phyloP scores from a whole-genome alignment of 2,329 filamentous ascomycete species.

The Aspergillus niger region DNA sequence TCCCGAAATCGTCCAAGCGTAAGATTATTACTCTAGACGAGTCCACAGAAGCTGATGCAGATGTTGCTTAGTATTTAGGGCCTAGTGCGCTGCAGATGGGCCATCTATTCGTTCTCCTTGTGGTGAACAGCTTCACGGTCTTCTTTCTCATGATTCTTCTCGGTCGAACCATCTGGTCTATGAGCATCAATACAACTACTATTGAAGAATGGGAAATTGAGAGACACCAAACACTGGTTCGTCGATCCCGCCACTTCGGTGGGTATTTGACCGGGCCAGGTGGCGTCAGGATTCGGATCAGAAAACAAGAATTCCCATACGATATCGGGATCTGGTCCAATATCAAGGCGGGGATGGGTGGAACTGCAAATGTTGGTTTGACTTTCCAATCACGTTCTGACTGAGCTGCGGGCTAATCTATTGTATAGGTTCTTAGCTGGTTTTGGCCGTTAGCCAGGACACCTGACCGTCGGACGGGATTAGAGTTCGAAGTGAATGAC shows the following conservation, averaged over 20 bases:
- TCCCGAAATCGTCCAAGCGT: slow-evolving; percentile 60
- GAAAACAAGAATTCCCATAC: slow-evolving; percentile 65
- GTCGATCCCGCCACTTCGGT: slow-evolving; percentile 53
- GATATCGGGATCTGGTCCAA: slow-evolving; percentile 66
- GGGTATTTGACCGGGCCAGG: slow-evolving; percentile 62
- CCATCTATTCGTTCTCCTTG: slow-evolving; percentile 57
- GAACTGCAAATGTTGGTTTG: slow-evolving; percentile 46
- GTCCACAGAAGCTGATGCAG: background rate
- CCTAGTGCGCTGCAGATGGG: slow-evolving; percentile 55
- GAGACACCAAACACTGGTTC: slow-evolving; percentile 49
- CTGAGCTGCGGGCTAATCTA: too few relatives aligned
- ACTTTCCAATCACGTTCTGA: too few relatives aligned
- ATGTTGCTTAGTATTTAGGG: slow-evolving; percentile 56
- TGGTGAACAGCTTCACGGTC: slow-evolving; percentile 59
- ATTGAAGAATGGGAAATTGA: slow-evolving; percentile 66
- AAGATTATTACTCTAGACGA: slow-evolving; percentile 25
- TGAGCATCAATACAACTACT: slow-evolving; percentile 62
- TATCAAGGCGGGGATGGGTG: slow-evolving; percentile 62
- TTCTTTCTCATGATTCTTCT: slow-evolving; percentile 59
- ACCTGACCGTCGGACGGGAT: slow-evolving; percentile 49
- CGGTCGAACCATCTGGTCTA: slow-evolving; percentile 56
- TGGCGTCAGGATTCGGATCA: slow-evolving; percentile 56
- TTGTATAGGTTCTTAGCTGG: slow-evolving; percentile 52
- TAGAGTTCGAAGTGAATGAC: slow-evolving; percentile 59
- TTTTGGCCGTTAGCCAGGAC: slow-evolving; percentile 61